Conservation (phyloP, 495 filamentous ascomycete genomes). For the Cercophora samala region DNA sequence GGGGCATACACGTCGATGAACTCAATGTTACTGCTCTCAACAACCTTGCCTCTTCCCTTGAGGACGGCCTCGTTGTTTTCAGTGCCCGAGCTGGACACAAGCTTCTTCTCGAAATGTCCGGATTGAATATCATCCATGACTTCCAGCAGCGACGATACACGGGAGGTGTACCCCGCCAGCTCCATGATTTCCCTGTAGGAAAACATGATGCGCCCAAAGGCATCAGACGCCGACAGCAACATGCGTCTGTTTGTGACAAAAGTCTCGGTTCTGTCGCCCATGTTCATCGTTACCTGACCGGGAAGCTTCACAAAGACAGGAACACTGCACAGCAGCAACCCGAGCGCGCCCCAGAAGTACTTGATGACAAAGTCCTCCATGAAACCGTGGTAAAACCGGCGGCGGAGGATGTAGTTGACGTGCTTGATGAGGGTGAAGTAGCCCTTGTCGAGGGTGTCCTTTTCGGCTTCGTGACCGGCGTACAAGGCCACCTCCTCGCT, state of each 20-base stretch:
- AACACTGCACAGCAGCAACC: conserved; percentile 88
- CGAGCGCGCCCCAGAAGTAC: conserved; percentile 97
- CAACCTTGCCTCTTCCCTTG: conserved; percentile 68
- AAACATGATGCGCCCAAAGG: conserved; percentile 96
- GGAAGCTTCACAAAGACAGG: conserved; percentile 95
- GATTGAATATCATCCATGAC: conserved; percentile 91
- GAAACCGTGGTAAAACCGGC: conserved; percentile 89
- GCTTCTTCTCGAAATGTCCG: conserved; percentile 90
- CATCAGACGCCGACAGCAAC: conserved; percentile 87
- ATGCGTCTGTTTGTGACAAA: conserved; percentile 94
- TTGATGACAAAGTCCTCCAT: conserved; percentile 99
- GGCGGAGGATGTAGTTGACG: conserved; percentile 88
- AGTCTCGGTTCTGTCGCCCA: conserved; percentile 89
- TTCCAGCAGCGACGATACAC: conserved; percentile 81
- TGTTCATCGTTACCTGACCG: conserved; percentile 60
- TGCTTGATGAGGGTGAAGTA: conserved; percentile 99
- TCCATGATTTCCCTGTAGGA: conserved; percentile 96
- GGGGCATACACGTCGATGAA: conserved; percentile 68
- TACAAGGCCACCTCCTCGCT: conserved; percentile 93
- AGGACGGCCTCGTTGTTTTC: conserved; percentile 77
- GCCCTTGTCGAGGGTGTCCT: conserved; percentile 94
- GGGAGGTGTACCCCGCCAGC: conserved; percentile 89
- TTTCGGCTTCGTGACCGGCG: conserved; percentile 90
- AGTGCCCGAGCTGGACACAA: conserved; percentile 81
- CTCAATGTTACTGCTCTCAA: conserved; percentile 76